Percentiles rank a stretch among this genome's conserved stretches.
phyloP scores from a whole-genome alignment of 306 rosid species.

The Trifolium pratense region DNA sequence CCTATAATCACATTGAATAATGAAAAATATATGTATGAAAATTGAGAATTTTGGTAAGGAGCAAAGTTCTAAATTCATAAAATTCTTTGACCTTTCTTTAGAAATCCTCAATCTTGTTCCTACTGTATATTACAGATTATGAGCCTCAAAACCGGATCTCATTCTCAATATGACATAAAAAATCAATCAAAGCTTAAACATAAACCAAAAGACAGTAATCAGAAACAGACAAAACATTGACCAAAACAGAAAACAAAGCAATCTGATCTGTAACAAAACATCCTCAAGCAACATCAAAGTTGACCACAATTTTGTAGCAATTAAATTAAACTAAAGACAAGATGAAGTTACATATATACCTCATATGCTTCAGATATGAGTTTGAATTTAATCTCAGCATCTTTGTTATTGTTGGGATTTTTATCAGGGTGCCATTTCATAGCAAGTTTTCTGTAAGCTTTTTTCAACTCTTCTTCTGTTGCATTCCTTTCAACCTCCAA shows the following conservation, averaged over 20 bases:
- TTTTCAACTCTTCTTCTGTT: constrained; percentile 83
- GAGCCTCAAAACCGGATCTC: background rate
- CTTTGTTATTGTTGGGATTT: constrained; percentile 75
- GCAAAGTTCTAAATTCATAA: background rate
- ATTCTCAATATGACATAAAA: constrained; percentile 1
- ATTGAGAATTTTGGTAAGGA: background rate
- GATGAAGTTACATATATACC: no score
- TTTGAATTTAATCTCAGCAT: constrained; percentile 81
- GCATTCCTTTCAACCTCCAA: constrained; percentile 79
- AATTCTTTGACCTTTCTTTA: background rate
- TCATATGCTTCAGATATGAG: constrained; percentile 90
- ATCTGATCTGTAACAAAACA: constrained; percentile 30
- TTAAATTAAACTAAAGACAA: background rate
- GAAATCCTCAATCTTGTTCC: background rate
- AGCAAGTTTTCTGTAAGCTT: constrained; percentile 75
- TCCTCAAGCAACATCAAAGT: background rate
- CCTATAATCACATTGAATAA: background rate
- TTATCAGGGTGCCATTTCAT: constrained; percentile 99
- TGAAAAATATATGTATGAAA: background rate
- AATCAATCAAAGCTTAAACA: background rate
- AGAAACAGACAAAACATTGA: constrained; percentile 10
- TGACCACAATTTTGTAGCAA: background rate
- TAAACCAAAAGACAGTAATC: background rate
- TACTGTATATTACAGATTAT: background rate
- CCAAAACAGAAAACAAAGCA: constrained; percentile 6